These are phyloP conservation scores for Blastocystis sp. DNA, from an alignment of 352 stramenopile species.

Conservation along the genomic window DNA sequence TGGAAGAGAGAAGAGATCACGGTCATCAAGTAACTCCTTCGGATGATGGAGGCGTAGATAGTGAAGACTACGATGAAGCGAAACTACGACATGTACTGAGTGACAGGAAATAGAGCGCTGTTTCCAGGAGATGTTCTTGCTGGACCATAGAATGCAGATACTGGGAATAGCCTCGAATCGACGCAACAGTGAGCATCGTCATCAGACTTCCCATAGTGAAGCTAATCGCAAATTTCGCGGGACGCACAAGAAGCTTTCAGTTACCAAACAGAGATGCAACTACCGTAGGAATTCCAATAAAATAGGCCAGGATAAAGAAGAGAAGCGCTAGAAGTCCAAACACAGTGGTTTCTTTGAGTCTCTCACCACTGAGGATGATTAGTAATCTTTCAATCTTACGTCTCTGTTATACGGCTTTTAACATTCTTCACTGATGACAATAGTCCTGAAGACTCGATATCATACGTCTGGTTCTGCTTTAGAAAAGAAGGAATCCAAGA, in stretches of 20 bases:
- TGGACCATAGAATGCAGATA: not conserved
- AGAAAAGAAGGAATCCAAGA: not conserved
- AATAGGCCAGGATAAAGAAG: not conserved
- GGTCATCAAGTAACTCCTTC: not conserved
- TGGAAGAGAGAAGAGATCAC: not conserved
- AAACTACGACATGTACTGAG: not conserved
- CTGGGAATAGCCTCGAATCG: not conserved
- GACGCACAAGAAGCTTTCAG: not conserved
- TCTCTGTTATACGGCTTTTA: not conserved
- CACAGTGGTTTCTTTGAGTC: not conserved
- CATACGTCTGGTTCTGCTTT: not conserved
- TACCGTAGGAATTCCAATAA: conserved; percentile 7
- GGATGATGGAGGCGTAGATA: not conserved
- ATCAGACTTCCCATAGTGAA: conserved; percentile 16
- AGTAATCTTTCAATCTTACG: not conserved
- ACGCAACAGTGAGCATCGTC: not conserved
- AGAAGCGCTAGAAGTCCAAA: not conserved
- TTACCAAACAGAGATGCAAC: not conserved
- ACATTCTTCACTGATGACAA: not conserved
- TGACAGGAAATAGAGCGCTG: not conserved
- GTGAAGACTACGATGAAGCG: not conserved
- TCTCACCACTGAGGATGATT: not conserved
- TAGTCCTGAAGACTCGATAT: not conserved
- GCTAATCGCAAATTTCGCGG: not conserved
- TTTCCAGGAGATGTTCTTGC: not conserved